These are phyloP conservation scores for Loxodes magnus DNA, from an alignment of 73 alveolate genomes.

Conservation along the genomic window DNA sequence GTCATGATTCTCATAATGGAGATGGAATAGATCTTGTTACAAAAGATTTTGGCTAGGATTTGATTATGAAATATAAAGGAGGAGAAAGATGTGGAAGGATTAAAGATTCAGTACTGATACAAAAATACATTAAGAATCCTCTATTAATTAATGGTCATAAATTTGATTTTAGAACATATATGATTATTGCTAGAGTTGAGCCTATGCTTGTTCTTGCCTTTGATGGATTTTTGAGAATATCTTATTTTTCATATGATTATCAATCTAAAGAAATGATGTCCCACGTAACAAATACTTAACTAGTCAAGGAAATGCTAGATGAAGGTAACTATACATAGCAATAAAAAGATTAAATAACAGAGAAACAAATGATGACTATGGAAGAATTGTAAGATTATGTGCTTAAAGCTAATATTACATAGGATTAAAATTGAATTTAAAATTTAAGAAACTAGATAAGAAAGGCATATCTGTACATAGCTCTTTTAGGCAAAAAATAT, in stretches of 20 bases:
- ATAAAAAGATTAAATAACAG: constrained; percentile 1
- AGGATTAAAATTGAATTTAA: constrained; percentile 1
- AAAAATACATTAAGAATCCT: constrained; percentile 17
- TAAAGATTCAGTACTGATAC: constrained; percentile 28
- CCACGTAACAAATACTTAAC: constrained; percentile 16
- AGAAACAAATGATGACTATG: constrained; percentile 13
- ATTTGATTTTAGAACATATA: constrained; percentile 21
- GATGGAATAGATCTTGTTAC: constrained; percentile 8
- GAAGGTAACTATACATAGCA: background rate
- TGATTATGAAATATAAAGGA: constrained; percentile 4
- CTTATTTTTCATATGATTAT: constrained; percentile 7
- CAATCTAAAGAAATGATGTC: constrained; percentile 5
- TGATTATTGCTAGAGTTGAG: constrained; percentile 15
- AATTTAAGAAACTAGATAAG: constrained; percentile 1
- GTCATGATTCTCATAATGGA: constrained; percentile 7
- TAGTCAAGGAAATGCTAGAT: constrained; percentile 15
- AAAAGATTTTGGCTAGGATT: background rate
- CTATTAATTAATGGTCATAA: constrained; percentile 12
- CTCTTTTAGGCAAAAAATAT: background rate
- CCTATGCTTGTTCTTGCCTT: constrained; percentile 12
- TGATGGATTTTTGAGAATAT: constrained; percentile 20
- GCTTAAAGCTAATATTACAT: background rate
- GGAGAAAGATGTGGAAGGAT: constrained; percentile 18
- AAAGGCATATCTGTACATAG: background rate
- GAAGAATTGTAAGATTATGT: background rate